Percentiles rank a stretch among this genome's conserved stretches.
phyloP scores from a whole-genome alignment of 345 rosid genomes.

The Populus ilicifolia region DNA sequence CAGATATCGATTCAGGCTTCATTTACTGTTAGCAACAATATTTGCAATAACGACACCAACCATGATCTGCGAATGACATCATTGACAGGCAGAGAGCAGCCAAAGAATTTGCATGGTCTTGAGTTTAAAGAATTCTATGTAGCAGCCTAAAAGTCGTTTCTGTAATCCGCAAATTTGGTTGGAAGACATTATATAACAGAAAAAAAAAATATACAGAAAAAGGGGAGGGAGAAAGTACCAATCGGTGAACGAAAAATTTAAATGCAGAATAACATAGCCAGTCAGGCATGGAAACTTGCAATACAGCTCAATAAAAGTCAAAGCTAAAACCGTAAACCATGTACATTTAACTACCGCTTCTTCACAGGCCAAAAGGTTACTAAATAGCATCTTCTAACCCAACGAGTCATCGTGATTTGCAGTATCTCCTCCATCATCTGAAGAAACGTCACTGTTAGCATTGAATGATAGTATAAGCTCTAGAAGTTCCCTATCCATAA shows the following conservation, averaged over 20 bases:
- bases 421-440: conserved; percentile 39
- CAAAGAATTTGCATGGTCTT: neutral
- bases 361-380: neutral
- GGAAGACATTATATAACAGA: neutral
- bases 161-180: neutral
- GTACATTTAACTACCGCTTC: conserved; percentile 22
- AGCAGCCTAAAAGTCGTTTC: neutral
- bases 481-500: conserved; percentile 41
- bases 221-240: neutral
- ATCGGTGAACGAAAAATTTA: neutral
- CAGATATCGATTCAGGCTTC: neutral
- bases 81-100: neutral
- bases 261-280: neutral
- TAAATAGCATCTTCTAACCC: conserved; percentile 20
- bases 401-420: conserved; percentile 40
- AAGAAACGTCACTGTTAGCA: conserved; percentile 37
- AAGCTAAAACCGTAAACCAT: conserved; percentile 17
- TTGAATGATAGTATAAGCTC: conserved; percentile 47
- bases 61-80: neutral
- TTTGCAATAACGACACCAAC: too few relatives aligned
- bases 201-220: neutral
- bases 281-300: neutral
- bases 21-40: neutral
- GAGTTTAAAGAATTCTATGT: neutral
- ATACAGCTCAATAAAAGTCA: neutral